Percentiles rank a stretch among this genome's conserved stretches.
Evolutionary conservation across 352 stramenopile genomes (phyloP).

Genomic region (Phytophthora pistaciae): DNA sequence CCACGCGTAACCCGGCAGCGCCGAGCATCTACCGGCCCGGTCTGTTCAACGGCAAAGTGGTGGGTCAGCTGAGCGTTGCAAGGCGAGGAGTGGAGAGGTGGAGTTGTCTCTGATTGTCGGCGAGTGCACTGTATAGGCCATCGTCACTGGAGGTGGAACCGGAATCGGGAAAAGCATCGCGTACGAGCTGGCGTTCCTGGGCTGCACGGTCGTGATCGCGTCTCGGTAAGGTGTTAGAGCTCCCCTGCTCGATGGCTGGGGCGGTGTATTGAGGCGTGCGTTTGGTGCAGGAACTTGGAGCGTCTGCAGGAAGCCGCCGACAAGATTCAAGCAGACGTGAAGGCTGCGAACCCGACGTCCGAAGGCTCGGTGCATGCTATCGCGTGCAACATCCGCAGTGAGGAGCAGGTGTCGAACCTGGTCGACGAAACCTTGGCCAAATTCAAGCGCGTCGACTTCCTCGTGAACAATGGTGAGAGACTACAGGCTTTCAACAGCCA

Average conservation of each 20-base stretch:
- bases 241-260: not conserved
- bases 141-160: conserved; percentile 85
- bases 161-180: conserved; percentile 83
- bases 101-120: not conserved
- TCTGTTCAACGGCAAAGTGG: conserved; percentile 72
- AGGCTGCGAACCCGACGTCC: conserved; percentile 27
- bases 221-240: conserved; percentile 33
- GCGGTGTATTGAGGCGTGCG: not conserved
- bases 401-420: conserved; percentile 71
- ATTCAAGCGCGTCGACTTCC: conserved; percentile 86
- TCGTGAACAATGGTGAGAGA: conserved; percentile 91
- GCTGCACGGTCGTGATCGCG: conserved; percentile 78
- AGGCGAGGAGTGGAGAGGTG: not conserved
- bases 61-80: conserved; percentile 29
- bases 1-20: conserved; percentile 45
- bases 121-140: conserved; percentile 32
- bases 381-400: conserved; percentile 68
- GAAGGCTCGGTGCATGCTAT: conserved; percentile 48
- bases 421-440: conserved; percentile 67
- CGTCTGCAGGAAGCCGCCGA: conserved; percentile 57
- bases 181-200: conserved; percentile 74
- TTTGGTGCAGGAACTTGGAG: conserved; percentile 54
- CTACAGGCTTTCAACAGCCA: not conserved
- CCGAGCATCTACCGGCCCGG: conserved; percentile 62
- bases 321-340: conserved; percentile 56